Base-by-base conservation (phyloP, 257 asterid species). In the Gentiana straminea region DNA sequence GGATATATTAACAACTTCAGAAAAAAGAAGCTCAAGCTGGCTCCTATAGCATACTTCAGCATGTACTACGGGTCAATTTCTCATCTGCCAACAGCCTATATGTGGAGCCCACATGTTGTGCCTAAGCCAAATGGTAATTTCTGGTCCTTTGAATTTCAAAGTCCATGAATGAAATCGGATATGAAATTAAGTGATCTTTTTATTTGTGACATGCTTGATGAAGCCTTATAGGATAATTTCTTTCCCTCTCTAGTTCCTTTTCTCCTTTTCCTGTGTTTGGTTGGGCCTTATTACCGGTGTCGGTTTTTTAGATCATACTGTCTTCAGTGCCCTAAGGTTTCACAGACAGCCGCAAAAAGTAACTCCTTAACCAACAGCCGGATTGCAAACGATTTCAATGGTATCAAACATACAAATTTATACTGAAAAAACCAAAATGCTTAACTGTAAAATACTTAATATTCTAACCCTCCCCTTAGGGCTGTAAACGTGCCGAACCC, bases 31-130 rank as follows among this genome's bases (percentile, higher is more conserved):
- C 81, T 88, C 75, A 83, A 88, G 77, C 94, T 88, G 59, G 62
- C 99, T 62, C 94, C 97, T 64, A 83, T 88, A 54, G 97, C 99
- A 34, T 92, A 92, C 86, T 83, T 92, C 81, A 92, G 86, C 74
- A 81, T 86, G 58, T 92, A 85, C 68, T 94, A 82, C 56, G 99
- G 94, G 37, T 92, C 99, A 8, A 86, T 92, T 70, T 83, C 97
- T 64, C 95, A 92, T 75, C 81, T 92, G 33, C 99, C 99, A n/a
- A 92, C 97, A 13, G 97, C 94, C 72, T 92, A 92, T 57, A 88
- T 88, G 86, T 92, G 99, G 99, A 92, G 99, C 64, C 94, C 99
- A 10, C 83, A 79, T 59, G 79, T 92, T 54, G 99, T 92, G 57
- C 85, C 97, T 55, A 92, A 92, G 78, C 99, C 99, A 69, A 73